Evolutionary conservation across 169 alveolate genomes (phyloP).

Genomic region (Eimeria maxima): DNA sequence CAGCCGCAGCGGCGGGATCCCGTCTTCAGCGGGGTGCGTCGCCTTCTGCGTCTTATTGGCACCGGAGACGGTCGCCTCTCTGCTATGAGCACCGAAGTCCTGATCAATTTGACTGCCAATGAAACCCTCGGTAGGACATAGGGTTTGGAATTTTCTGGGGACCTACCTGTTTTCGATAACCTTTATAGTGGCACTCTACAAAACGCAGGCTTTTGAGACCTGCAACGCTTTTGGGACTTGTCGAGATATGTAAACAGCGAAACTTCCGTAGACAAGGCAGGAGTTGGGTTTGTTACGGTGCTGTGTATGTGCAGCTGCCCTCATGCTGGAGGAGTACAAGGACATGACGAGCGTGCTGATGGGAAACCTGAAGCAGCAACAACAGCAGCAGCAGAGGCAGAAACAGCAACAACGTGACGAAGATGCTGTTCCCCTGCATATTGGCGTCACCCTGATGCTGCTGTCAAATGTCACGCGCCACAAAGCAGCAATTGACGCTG

Average conservation of each 20-base stretch:
- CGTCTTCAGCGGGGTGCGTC: slow-evolving; percentile 22
- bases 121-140: slow-evolving; percentile 15
- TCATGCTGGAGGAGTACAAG: slow-evolving; percentile 55
- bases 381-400: slow-evolving; percentile 41
- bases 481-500: slow-evolving; percentile 8
- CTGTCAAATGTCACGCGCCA: slow-evolving; percentile 31
- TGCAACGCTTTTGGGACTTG: no score
- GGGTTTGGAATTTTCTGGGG: not conserved
- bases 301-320: slow-evolving; percentile 41
- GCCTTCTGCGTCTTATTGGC: slow-evolving; percentile 57
- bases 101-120: slow-evolving; percentile 45
- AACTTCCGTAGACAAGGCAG: not conserved
- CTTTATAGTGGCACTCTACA: no score
- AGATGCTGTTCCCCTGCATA: slow-evolving; percentile 50
- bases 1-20: slow-evolving; percentile 20
- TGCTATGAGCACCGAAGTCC: slow-evolving; percentile 29
- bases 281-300: not conserved
- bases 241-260: not conserved
- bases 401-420: slow-evolving; percentile 4
- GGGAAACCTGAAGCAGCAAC: not conserved
- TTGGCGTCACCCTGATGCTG: slow-evolving; percentile 43
- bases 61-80: slow-evolving; percentile 45
- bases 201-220: not conserved
- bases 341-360: slow-evolving; percentile 43
- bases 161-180: not conserved